phyloP scores from a whole-genome alignment of 2,329 filamentous ascomycete genomes.

The Ophiostoma quercus region DNA sequence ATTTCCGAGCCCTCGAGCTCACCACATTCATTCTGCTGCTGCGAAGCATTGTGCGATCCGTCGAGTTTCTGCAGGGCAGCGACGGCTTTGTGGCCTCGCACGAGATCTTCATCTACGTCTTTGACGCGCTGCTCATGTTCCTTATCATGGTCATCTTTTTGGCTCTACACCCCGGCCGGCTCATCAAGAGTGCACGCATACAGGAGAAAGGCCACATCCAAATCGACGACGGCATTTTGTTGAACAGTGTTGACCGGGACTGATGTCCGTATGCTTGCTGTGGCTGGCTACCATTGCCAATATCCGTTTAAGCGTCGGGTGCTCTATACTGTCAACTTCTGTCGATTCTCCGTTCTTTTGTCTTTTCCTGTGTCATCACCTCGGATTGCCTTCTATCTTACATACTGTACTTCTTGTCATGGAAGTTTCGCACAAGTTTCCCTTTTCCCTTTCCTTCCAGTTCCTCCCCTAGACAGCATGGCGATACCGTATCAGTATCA shows the following conservation, averaged over 20 bases:
- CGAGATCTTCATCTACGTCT: neutral
- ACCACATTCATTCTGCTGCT: neutral
- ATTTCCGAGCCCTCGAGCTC: neutral
- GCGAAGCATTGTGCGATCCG: neutral
- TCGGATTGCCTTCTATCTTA: neutral
- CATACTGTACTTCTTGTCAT: neutral
- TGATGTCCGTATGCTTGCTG: neutral
- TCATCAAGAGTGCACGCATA: neutral
- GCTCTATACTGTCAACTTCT: neutral
- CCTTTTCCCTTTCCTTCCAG: neutral
- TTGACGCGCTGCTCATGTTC: neutral
- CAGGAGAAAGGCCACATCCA: neutral
- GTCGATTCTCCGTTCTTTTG: neutral
- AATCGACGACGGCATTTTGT: neutral
- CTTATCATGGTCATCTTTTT: neutral
- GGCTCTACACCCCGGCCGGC: neutral
- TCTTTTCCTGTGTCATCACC: neutral
- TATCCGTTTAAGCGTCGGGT: neutral
- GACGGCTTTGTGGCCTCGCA: conserved; percentile 5
- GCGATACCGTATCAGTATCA: neutral
- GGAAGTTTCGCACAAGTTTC: neutral
- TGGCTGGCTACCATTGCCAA: neutral
- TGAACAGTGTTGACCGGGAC: neutral
- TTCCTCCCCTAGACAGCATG: neutral
- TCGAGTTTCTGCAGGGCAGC: neutral